These are phyloP conservation scores for Eutrema japonicum DNA, from an alignment of 345 rosid genomes.

Conservation along the genomic window DNA sequence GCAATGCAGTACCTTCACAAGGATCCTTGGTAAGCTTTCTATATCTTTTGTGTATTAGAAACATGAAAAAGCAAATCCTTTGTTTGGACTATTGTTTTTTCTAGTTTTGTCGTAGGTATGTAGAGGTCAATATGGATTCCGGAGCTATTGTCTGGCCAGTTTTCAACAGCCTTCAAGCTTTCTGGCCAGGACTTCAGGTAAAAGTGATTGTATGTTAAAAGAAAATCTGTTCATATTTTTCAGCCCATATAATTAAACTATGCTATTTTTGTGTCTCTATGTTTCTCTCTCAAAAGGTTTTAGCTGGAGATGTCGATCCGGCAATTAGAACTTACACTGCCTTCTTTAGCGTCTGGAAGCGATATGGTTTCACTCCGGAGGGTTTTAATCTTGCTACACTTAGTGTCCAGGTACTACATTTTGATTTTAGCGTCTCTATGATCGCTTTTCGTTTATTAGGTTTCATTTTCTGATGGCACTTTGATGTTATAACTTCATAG, in stretches of 20 bases:
- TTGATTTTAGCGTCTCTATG: background rate
- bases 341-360: constrained; percentile 93
- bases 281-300: constrained; percentile 61
- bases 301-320: constrained; percentile 95
- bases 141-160: constrained; percentile 95
- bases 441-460: too few relatives aligned
- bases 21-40: constrained; percentile 89
- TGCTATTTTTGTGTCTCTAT: constrained; percentile 8
- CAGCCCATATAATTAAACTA: background rate
- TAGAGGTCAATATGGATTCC: constrained; percentile 99
- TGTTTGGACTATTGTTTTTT: constrained; percentile 35
- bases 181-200: constrained; percentile 99
- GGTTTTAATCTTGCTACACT: constrained; percentile 94
- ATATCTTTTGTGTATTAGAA: constrained; percentile 33
- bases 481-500: constrained; percentile 21
- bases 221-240: background rate
- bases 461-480: background rate
- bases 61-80: constrained; percentile 39
- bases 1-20: constrained; percentile 42
- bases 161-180: constrained; percentile 98
- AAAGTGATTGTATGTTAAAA: background rate
- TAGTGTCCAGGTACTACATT: constrained; percentile 46
- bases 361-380: constrained; percentile 95
- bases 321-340: constrained; percentile 97
- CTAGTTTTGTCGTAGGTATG: constrained; percentile 66